Evolutionary conservation across 306 rosid genomes (phyloP).

Genomic region (Sphenostylis stenocarpa): DNA sequence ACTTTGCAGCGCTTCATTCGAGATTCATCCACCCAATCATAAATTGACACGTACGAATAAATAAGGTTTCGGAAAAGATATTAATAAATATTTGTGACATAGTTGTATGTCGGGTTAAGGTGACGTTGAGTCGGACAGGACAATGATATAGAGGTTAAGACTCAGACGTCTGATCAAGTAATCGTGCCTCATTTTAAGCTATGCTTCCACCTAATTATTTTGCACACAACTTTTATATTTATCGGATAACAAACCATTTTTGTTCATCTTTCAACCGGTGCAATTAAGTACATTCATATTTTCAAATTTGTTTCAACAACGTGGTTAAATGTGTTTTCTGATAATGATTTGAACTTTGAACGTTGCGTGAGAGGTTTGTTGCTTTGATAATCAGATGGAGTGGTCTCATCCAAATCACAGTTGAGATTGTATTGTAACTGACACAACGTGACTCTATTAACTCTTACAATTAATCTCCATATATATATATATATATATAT

Average conservation of each 20-base stretch:
- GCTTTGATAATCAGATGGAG: neutral
- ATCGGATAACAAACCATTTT: too few relatives aligned
- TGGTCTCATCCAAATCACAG: neutral
- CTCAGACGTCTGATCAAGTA: slow-evolving; percentile 43
- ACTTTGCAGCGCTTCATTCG: slow-evolving; percentile 27
- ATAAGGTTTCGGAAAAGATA: slow-evolving; percentile 19
- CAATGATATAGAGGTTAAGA: slow-evolving; percentile 31
- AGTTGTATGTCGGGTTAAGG: slow-evolving; percentile 53
- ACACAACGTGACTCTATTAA: too few relatives aligned
- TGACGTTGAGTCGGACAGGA: slow-evolving; percentile 55
- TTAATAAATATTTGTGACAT: slow-evolving; percentile 37
- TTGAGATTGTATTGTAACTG: too few relatives aligned
- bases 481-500: too few relatives aligned
- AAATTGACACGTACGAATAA: slow-evolving; percentile 20
- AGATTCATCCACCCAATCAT: slow-evolving; percentile 27
- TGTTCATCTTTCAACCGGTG: too few relatives aligned
- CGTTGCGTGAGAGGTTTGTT: neutral
- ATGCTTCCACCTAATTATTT: neutral
- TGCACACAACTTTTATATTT: too few relatives aligned
- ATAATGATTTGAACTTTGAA: neutral
- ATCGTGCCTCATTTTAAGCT: neutral
- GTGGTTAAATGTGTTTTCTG: too few relatives aligned
- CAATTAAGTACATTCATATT: too few relatives aligned
- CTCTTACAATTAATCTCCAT: too few relatives aligned
- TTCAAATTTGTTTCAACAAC: too few relatives aligned